Evolutionary conservation across 192 early-diverging fungal species (phyloP), one percentile per base, ranked within the genome.

Genomic region (Coemansia sp.): DNA sequence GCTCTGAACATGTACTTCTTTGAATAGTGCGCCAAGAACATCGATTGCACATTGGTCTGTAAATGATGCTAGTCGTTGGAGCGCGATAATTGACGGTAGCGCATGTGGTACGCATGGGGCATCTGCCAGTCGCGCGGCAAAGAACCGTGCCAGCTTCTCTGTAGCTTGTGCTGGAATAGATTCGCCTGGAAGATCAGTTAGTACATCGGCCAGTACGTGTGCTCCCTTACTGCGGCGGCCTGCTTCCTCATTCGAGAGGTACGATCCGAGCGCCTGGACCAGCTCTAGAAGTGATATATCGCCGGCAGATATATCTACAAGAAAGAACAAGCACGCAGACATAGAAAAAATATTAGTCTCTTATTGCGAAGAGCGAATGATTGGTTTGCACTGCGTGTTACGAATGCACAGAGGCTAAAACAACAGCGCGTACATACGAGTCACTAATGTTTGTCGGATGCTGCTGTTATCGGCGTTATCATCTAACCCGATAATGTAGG

Each of bases 1-100:
- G 44, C 84, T 92, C 58, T 98, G 98, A n/a, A 97, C 89, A 26
- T 92, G 88, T 19, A 98, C 81, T 50, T 93, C 86, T 7, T 85
- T 84, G 64, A 97, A 92, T 25, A 98, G 88, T 58, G 58, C 64
- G 5, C 62, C 31, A 6, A 82, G 47, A 5, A 69, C 71, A 58
- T 83, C 85, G 72, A 77, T 75, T 22, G 86, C 82, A 60, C 85
- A 85, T 8, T 76, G 71, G 18, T 76, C 73, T 8, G 66, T 81
- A 58, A 93, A 89, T 26, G 84, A 75, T 19, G 86, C 68, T 61
- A 88, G 88, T 26, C 79, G 76, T 30, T 84, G 67, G 5, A 93
- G 73, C 23, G 86, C 85, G n/a, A 68, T 58, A 14, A 90, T 64
- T 0, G 90, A 90, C 48, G 87, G 74, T 18, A 93, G 56, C 7